These are phyloP conservation scores for Mollisia scopiformis DNA, from an alignment of 2,329 filamentous ascomycete species.

Conservation along the genomic window DNA sequence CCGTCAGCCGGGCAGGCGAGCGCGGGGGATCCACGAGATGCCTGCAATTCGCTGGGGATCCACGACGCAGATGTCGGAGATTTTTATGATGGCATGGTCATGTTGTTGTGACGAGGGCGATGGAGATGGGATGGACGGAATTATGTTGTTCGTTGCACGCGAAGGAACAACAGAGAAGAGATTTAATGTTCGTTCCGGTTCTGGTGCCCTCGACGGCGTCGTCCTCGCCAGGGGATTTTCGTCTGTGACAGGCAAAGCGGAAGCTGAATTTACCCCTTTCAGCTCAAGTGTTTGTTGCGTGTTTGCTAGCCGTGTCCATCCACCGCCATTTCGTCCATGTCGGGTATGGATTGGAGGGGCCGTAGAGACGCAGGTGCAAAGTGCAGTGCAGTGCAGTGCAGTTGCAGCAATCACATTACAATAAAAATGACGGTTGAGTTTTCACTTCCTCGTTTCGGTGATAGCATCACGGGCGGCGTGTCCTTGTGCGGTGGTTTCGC, in stretches of 20 bases:
- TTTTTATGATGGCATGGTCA: neutral
- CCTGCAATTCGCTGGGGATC: neutral
- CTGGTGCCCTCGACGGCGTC: neutral
- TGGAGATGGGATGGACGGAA: no score
- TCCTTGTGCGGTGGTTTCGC: neutral
- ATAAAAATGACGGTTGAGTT: neutral
- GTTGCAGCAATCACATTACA: neutral
- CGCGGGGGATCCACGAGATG: conserved; percentile 16
- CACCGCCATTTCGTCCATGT: neutral
- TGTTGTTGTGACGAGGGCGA: neutral
- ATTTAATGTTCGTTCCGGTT: neutral
- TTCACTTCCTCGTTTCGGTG: neutral
- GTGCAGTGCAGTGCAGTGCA: neutral
- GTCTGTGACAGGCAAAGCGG: neutral
- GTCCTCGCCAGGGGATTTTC: neutral
- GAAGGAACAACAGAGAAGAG: no score
- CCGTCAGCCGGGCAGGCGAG: conserved; percentile 1
- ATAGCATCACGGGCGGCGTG: neutral
- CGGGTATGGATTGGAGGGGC: neutral
- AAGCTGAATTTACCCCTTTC: neutral
- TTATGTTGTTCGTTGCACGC: no score
- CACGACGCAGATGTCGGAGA: neutral
- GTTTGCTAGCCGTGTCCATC: neutral
- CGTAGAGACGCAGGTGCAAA: no score
- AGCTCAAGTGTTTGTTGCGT: neutral